A percentile compares a stretch with the other conserved stretches of the same genome.
Conservation (phyloP, 73 alveolate genomes). For the Symbiodinium pilosum region DNA sequence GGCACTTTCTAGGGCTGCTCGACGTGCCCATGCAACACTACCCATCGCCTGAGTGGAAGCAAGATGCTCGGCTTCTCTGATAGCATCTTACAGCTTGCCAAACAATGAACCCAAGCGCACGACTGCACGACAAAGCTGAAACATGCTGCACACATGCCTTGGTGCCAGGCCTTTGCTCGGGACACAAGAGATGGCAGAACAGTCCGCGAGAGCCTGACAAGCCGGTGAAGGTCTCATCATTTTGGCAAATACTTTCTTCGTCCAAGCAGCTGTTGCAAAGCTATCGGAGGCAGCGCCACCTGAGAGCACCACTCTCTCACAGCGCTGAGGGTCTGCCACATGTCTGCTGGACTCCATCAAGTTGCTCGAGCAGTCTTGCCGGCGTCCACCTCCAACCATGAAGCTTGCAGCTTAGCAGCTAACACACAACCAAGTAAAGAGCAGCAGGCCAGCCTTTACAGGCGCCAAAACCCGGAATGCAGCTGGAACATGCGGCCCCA, state of each 20-base stretch:
- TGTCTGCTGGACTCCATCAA: background rate
- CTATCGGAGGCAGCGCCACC: background rate
- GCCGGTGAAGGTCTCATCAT: background rate
- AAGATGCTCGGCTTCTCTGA: too few species aligned
- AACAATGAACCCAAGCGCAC: too few species aligned
- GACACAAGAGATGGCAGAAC: constrained; percentile 66
- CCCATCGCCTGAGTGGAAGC: constrained; percentile 23
- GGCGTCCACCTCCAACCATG: background rate
- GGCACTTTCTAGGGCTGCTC: constrained; percentile 50
- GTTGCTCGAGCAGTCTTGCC: background rate
- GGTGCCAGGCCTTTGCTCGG: constrained; percentile 24
- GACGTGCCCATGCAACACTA: constrained; percentile 41
- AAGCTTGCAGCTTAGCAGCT: background rate
- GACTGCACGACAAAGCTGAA: too few species aligned
- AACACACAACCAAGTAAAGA: too few species aligned
- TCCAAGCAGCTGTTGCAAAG: background rate
- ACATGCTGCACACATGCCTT: too few species aligned
- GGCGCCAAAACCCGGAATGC: constrained; percentile 92
- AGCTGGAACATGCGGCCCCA: constrained; percentile 66
- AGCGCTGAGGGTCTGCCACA: background rate
- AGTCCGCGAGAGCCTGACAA: constrained; percentile 50
- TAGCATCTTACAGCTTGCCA: too few species aligned
- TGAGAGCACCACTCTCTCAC: background rate
- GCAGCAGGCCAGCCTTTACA: constrained; percentile 25
- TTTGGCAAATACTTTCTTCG: background rate